phyloP scores from a whole-genome alignment of 441 rosid species.

The Erodium moschatum region DNA sequence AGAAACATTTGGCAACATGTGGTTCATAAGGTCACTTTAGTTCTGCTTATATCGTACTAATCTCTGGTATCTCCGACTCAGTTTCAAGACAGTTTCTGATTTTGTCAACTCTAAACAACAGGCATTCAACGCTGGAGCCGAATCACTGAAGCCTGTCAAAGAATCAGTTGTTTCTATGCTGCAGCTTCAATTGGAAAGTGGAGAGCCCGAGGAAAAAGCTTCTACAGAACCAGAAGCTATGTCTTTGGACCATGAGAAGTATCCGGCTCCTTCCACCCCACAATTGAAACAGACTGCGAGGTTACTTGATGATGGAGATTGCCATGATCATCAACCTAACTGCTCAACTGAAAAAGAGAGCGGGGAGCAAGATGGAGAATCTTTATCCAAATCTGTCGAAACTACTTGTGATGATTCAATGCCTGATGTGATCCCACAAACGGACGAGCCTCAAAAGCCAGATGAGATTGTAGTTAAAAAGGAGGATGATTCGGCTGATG shows the following conservation, averaged over 20 bases:
- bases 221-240: constrained; percentile 26
- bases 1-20: constrained; percentile 95
- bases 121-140: constrained; percentile 74
- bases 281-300: constrained; percentile 52
- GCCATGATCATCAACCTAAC: constrained; percentile 48
- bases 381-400: constrained; percentile 86
- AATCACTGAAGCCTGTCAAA: constrained; percentile 61
- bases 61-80: background rate
- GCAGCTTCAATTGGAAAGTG: constrained; percentile 34
- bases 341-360: constrained; percentile 49
- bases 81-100: constrained; percentile 19
- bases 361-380: constrained; percentile 55
- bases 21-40: constrained; percentile 62
- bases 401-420: constrained; percentile 40
- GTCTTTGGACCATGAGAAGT: constrained; percentile 31
- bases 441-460: constrained; percentile 21
- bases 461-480: constrained; percentile 35
- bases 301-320: constrained; percentile 53
- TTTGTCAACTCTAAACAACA: constrained; percentile 26
- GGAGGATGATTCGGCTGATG: constrained; percentile 40
- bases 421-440: constrained; percentile 29
- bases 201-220: constrained; percentile 21
- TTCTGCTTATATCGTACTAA: constrained; percentile 10
- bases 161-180: constrained; percentile 55
- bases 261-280: constrained; percentile 83